Base-by-base conservation (phyloP, 352 stramenopile genomes). In the Phytophthora parvispora region DNA sequence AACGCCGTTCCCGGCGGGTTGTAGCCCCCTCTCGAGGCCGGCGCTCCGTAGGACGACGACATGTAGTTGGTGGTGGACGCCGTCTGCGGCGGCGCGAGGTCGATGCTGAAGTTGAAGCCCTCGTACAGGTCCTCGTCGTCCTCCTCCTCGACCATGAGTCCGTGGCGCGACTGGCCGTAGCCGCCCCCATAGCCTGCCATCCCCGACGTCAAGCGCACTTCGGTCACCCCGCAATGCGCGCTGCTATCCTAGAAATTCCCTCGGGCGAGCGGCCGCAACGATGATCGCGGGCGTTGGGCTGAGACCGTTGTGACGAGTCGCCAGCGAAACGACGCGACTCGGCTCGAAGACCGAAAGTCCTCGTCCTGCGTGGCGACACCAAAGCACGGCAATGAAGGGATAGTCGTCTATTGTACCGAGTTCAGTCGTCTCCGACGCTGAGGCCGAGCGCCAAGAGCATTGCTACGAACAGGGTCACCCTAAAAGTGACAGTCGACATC, bases 21-120 rank as follows among this genome's bases (percentile, higher is more conserved):
- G 58, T 85, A 91, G 29, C 85, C 82, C 8, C 78, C 84, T 32
- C 86, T 82, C 4, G 86, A 90, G 2, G 77, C 65, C 5, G 77
- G 78, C 13, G 72, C 75, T 29, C 86, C 86, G 43, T 92, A 93
- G 6, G 84, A 84, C 6, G 82, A 89, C 7, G 73, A 57, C 47
- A 87, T 79, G 68, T 86, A 93, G 28, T 75, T 81, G 51, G 60
- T 87, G 25, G 71, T 84, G 16, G 84, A 78, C 49, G 86, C 84
- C 2, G 86, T 94, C 68, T 94, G 84, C 22, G 84, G 85, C 32
- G 86, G 86, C 3, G 86, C 86, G 25, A 93, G 78, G 49, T 96
- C 82, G 68, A 96, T 95, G 57, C 80, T 91, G 61, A 95, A 96
- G 81, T 97, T 95, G 72, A 96, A 97, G n/a, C 87, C 90, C 60